phyloP scores from a whole-genome alignment of 345 rosid species.

The Boechera divaricarpa region DNA sequence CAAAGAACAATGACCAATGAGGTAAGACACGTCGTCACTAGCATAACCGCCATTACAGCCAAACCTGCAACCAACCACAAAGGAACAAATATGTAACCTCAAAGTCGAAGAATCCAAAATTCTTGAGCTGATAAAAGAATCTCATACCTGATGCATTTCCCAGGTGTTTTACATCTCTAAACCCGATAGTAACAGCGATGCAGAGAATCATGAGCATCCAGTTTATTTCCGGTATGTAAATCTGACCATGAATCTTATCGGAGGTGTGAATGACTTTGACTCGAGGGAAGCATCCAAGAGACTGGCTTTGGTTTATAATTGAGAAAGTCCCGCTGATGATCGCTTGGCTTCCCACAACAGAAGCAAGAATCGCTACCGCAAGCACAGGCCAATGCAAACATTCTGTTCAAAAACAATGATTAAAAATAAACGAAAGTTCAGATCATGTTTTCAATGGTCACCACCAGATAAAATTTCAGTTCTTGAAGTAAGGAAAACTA shows the following conservation, averaged over 20 bases:
- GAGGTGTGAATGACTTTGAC: slow-evolving; percentile 99
- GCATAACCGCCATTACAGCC: slow-evolving; percentile 99
- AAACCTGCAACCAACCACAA: slow-evolving; percentile 59
- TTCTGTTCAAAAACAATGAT: slow-evolving; percentile 53
- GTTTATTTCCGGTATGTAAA: slow-evolving; percentile 96
- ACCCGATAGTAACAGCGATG: slow-evolving; percentile 95
- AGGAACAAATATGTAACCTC: background rate
- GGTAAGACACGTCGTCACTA: slow-evolving; percentile 96
- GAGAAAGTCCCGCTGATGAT: slow-evolving; percentile 99
- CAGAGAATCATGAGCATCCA: slow-evolving; percentile 99
- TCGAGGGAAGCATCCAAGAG: slow-evolving; percentile 97
- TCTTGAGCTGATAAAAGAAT: background rate
- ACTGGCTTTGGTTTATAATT: slow-evolving; percentile 97
- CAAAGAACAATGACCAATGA: slow-evolving; percentile 87
- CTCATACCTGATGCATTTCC: slow-evolving; percentile 93
- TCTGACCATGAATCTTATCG: slow-evolving; percentile 97
- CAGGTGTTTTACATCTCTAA: slow-evolving; percentile 92
- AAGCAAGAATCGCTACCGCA: slow-evolving; percentile 85
- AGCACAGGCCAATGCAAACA: slow-evolving; percentile 88
- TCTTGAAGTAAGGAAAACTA: slow-evolving; percentile 23
- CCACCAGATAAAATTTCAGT: background rate
- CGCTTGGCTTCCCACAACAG: slow-evolving; percentile 99
- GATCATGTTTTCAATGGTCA: background rate
- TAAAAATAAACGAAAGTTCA: background rate
- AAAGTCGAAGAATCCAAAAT: background rate